These are phyloP conservation scores for Peronospora belbahrii DNA, from an alignment of 352 stramenopile species.

Conservation along the genomic window DNA sequence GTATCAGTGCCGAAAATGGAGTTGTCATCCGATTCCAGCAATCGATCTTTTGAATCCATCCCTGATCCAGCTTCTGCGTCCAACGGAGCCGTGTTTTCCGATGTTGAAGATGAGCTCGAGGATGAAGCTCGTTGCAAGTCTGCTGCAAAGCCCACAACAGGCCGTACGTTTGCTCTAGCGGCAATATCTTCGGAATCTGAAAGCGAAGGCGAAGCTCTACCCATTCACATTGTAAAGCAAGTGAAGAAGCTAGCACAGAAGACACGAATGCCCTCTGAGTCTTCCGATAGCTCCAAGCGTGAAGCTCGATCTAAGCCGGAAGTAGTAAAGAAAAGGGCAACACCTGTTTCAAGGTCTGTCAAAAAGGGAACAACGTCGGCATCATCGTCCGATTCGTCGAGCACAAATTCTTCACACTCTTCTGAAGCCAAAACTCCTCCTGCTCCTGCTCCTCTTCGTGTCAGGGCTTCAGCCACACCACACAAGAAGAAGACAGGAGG, in stretches of 20 bases:
- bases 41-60: conserved; percentile 6
- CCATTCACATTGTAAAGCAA: conserved; percentile 6
- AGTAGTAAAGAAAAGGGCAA: background rate
- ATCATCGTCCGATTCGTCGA: conserved; percentile 13
- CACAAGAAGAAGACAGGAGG: conserved; percentile 22
- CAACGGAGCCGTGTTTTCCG: conserved; percentile 1
- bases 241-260: conserved; percentile 12
- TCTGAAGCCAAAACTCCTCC: conserved; percentile 17
- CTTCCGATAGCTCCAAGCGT: conserved; percentile 3
- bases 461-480: conserved; percentile 1
- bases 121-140: conserved; percentile 4
- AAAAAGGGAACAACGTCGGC: conserved; percentile 5
- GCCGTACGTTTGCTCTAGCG: conserved; percentile 9
- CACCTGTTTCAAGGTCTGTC: background rate
- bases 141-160: conserved; percentile 2
- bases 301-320: conserved; percentile 5
- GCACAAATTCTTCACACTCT: conserved; percentile 14
- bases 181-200: conserved; percentile 23
- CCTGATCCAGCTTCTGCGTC: background rate
- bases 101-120: conserved; percentile 8
- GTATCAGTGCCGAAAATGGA: conserved; percentile 9
- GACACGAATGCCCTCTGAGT: conserved; percentile 8
- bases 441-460: conserved; percentile 5
- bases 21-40: conserved; percentile 12
- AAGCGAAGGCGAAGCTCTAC: conserved; percentile 7